Evolutionary conservation across 2,329 filamentous ascomycete species (phyloP).

Genomic region (Orbilia brochopaga): DNA sequence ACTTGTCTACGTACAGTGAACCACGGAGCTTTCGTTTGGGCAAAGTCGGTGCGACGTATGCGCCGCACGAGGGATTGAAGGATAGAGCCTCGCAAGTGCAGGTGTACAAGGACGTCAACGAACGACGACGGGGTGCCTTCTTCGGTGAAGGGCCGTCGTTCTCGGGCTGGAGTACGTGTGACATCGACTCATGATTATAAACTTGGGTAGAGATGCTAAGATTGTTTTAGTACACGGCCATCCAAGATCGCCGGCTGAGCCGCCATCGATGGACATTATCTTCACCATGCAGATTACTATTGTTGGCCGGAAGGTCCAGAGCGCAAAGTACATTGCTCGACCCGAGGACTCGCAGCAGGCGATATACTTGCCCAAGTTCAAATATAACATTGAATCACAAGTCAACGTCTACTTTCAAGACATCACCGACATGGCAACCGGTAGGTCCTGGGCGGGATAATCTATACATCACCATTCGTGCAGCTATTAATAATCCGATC

Average conservation of each 20-base stretch:
- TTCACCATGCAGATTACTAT: conserved; percentile 47
- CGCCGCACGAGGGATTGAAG: conserved; percentile 45
- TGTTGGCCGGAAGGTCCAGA: conserved; percentile 43
- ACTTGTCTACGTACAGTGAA: conserved; percentile 27
- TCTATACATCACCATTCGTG: too few species aligned
- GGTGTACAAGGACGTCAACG: conserved; percentile 46
- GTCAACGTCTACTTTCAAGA: conserved; percentile 45
- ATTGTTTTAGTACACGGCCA: conserved; percentile 41
- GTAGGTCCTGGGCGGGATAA: conserved; percentile 24
- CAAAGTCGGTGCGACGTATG: conserved; percentile 26
- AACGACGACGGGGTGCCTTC: conserved; percentile 33
- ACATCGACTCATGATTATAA: neutral
- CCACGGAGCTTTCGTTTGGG: conserved; percentile 42
- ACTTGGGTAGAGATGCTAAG: conserved; percentile 2
- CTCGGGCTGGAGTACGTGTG: conserved; percentile 46
- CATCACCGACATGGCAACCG: conserved; percentile 44
- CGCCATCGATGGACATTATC: conserved; percentile 48
- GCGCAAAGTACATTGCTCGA: conserved; percentile 29
- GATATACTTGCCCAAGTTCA: conserved; percentile 45
- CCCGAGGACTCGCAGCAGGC: conserved; percentile 31
- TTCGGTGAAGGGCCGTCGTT: conserved; percentile 42
- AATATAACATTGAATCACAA: conserved; percentile 41
- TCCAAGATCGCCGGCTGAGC: conserved; percentile 25
- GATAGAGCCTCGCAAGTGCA: conserved; percentile 37
- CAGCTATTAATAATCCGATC: neutral